These are phyloP conservation scores for Leccinum subtestaceum DNA, from an alignment of 768 basidiomycete species.

Conservation along the genomic window DNA sequence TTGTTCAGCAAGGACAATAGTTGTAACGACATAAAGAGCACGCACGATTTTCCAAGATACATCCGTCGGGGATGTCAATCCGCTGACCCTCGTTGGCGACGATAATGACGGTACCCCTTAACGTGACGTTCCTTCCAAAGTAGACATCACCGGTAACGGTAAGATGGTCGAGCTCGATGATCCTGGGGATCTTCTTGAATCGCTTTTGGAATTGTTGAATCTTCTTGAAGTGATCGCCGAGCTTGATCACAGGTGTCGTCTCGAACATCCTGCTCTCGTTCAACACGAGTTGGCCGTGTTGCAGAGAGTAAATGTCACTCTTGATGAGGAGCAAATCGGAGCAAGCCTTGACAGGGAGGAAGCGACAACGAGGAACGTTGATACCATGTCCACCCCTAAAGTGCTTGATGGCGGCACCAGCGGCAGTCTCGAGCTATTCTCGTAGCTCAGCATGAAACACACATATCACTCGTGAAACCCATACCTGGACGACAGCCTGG, in stretches of 20 bases:
- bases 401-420: slow-evolving; percentile 74
- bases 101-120: slow-evolving; percentile 68
- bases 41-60: slow-evolving; percentile 65
- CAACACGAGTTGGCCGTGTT: slow-evolving; percentile 67
- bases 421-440: slow-evolving; percentile 64
- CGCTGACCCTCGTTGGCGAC: slow-evolving; percentile 76
- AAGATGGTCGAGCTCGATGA: slow-evolving; percentile 71
- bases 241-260: slow-evolving; percentile 71
- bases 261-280: slow-evolving; percentile 57
- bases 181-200: slow-evolving; percentile 73
- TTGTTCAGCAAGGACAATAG: slow-evolving; percentile 13
- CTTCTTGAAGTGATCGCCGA: slow-evolving; percentile 78
- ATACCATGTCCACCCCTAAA: slow-evolving; percentile 65
- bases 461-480: slow-evolving; percentile 1
- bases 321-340: slow-evolving; percentile 67
- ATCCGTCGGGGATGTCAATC: slow-evolving; percentile 75
- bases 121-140: slow-evolving; percentile 63
- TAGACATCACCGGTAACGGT: slow-evolving; percentile 68
- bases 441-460: neutral
- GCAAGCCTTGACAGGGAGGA: slow-evolving; percentile 65
- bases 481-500: slow-evolving; percentile 62
- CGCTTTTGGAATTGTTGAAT: slow-evolving; percentile 68
- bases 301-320: slow-evolving; percentile 64
- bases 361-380: slow-evolving; percentile 70
- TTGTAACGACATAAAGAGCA: neutral